Percentiles rank a stretch among this genome's conserved stretches.
Evolutionary conservation across 1,284 basidiomycete genomes (phyloP).

Genomic region (Sanguinoderma infundibulare): DNA sequence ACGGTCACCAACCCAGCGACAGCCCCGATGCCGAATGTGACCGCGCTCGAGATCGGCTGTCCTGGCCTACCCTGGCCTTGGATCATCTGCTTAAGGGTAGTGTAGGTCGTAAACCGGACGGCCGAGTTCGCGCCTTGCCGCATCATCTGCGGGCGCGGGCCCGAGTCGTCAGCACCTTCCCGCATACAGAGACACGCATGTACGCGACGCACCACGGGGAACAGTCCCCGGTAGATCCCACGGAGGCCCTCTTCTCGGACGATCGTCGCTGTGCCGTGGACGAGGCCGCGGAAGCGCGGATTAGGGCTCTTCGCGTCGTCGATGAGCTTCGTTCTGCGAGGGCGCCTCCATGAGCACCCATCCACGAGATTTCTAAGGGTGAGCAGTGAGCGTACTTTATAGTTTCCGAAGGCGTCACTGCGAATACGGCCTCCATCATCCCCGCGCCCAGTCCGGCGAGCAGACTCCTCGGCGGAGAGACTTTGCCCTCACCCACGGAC

Average conservation of each 20-base stretch:
- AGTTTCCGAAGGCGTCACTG: constrained; percentile 97
- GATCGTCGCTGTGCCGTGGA: constrained; percentile 87
- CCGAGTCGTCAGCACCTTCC: background rate
- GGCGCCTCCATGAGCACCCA: no score
- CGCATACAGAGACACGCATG: background rate
- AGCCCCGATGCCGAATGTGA: constrained; percentile 95
- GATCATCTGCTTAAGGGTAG: constrained; percentile 90
- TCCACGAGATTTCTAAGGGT: no score
- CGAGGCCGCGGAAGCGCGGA: constrained; percentile 87
- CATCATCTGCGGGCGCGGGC: constrained; percentile 73
- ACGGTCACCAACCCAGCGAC: constrained; percentile 95
- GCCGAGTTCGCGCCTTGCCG: constrained; percentile 98
- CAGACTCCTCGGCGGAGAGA: constrained; percentile 84
- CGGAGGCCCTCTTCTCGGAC: constrained; percentile 82
- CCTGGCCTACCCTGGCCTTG: constrained; percentile 86
- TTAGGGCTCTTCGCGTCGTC: constrained; percentile 88
- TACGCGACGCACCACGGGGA: constrained; percentile 81
- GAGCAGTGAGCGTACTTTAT: constrained; percentile 99
- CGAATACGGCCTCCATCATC: constrained; percentile 92
- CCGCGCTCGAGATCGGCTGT: constrained; percentile 82
- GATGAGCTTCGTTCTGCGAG: constrained; percentile 91
- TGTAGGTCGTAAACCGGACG: constrained; percentile 95
- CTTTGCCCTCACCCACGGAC: constrained; percentile 71
- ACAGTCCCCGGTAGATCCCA: constrained; percentile 91
- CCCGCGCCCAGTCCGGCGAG: constrained; percentile 94